Evolutionary conservation across 228 moss, liverwort and hornwort genomes (phyloP), one percentile per base, ranked within the genome.

Genomic region (Sphagnum magellanicum): DNA sequence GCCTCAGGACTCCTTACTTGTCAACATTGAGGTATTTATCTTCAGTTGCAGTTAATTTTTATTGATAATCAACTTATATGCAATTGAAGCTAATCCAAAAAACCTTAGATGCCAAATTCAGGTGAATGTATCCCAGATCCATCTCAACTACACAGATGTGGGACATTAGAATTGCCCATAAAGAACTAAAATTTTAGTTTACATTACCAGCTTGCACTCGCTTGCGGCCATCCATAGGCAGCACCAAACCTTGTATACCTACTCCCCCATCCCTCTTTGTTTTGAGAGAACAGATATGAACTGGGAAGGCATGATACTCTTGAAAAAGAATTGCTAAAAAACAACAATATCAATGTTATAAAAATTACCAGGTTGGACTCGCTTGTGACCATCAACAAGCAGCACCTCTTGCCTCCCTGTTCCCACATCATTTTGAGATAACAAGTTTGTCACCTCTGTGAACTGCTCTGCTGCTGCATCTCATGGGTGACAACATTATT

Each of bases 361-460:
- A 32, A 32, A 32, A 32, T 32, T 32, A 87, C 87, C 87, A 52
- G 80, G 67, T 68, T 87, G 75, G 50, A 83, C 78, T 73, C 87
- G 71, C 14, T 74, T 67, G 62, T 72, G 16, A 8, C 48, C 62
- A 12, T 67, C 50, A 47, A 70, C 52, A 70, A 53, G 49, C 49
- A 66, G 17, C 6, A 72, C 63, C 16, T 72, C 67, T 61, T 63
- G 67, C 32, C 70, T 69, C 50, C 60, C 32, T 59, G 65, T 53
- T 49, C 51, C 14, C 32, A 32, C 48, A 13, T 72, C 63, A 49
- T 64, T 66, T 50, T 58, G 14, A 62, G 77, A 63, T 64, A 83
- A 74, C 68, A 77, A 59, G 51, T 74, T 68, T 55, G 72, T 74
- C 1, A 87, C 50, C 47, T 66, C 46, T 51, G 74, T 70, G 58